Evolutionary conservation across 192 early-diverging fungal species (phyloP).

Genomic region (Phlyctochytrium arcticum): DNA sequence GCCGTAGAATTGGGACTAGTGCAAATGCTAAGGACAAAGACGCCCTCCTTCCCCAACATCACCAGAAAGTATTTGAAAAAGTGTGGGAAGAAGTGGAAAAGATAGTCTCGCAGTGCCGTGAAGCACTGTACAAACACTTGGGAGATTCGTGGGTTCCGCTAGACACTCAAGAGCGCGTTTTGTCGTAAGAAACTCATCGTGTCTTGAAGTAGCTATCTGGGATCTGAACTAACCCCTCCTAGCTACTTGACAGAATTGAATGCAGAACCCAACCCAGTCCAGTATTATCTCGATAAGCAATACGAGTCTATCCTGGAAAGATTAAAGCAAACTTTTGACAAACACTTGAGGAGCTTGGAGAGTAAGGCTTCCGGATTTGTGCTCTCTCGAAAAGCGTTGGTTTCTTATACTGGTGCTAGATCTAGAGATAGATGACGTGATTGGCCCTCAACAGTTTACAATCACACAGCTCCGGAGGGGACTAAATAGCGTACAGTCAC

Average conservation of each 20-base stretch:
- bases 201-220: not conserved
- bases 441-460: not conserved
- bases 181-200: slow-evolving; percentile 56
- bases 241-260: slow-evolving; percentile 72
- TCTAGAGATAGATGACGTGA: not conserved
- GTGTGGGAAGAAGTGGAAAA: slow-evolving; percentile 91
- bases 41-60: slow-evolving; percentile 37
- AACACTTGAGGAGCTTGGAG: slow-evolving; percentile 26
- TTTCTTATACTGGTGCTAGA: not conserved
- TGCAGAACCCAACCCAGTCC: slow-evolving; percentile 81
- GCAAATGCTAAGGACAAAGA: slow-evolving; percentile 9
- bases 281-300: slow-evolving; percentile 83
- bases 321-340: slow-evolving; percentile 63
- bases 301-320: slow-evolving; percentile 80
- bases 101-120: slow-evolving; percentile 68
- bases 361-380: slow-evolving; percentile 8
- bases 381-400: not conserved
- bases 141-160: slow-evolving; percentile 71
- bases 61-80: slow-evolving; percentile 82
- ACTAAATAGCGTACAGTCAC: slow-evolving; percentile 2
- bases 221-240: not conserved
- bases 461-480: slow-evolving; percentile 6
- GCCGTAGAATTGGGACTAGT: not conserved
- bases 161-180: slow-evolving; percentile 85
- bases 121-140: slow-evolving; percentile 72